phyloP scores from a whole-genome alignment of 495 filamentous ascomycete genomes.

The Lasiosphaeriaceae sp. region DNA sequence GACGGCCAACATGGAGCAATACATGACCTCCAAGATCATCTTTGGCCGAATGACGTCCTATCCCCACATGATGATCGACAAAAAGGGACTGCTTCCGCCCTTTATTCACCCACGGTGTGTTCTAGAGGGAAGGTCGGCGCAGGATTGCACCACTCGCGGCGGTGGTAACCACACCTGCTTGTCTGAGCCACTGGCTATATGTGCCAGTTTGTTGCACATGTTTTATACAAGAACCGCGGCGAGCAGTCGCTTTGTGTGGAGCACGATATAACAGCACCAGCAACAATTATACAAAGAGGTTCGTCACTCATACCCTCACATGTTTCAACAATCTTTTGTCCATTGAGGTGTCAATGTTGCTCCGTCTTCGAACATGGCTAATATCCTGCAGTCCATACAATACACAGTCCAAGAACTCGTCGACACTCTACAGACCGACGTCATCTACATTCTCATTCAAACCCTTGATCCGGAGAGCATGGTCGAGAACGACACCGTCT shows the following conservation, averaged over 20 bases:
- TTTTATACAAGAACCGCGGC: constrained; percentile 1
- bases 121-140: not conserved
- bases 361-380: not conserved
- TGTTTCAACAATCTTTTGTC: not conserved
- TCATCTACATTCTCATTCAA: not conserved
- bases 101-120: constrained; percentile 8
- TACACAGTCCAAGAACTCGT: not conserved
- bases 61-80: constrained; percentile 1
- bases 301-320: not conserved
- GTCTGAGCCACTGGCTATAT: not conserved
- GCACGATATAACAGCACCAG: constrained; percentile 1
- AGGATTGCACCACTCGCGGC: not conserved
- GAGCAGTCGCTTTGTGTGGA: constrained; percentile 6
- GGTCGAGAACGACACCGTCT: not conserved
- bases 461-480: not conserved
- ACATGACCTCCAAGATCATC: constrained; percentile 4
- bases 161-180: constrained; percentile 8
- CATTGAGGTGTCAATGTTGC: not conserved
- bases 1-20: not conserved
- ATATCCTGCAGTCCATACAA: not conserved
- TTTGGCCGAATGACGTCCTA: constrained; percentile 7
- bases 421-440: not conserved
- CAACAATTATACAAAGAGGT: not conserved
- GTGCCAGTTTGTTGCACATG: constrained; percentile 5
- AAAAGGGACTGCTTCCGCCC: not conserved